Evolutionary conservation across 1,139 yeast species (phyloP).

Genomic region (Hyphopichia burtonii): DNA sequence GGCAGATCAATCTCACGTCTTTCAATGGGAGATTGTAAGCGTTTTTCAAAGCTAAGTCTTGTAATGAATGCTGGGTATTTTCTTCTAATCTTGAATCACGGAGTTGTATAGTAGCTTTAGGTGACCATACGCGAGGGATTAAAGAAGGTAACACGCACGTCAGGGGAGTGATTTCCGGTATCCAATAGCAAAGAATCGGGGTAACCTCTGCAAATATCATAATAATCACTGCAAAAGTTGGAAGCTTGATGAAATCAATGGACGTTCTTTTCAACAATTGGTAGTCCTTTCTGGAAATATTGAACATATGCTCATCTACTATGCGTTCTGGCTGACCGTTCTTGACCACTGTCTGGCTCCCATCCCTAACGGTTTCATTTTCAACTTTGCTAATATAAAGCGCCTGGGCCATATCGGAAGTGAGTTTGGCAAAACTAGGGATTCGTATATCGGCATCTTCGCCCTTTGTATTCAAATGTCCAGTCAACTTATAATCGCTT

Average conservation of each 20-base stretch:
- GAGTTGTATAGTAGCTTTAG: neutral
- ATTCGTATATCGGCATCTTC: constrained; percentile 22
- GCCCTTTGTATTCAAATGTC: constrained; percentile 27
- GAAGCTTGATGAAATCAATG: constrained; percentile 57
- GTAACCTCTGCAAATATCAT: constrained; percentile 62
- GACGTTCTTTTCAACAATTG: constrained; percentile 59
- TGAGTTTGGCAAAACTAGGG: constrained; percentile 26
- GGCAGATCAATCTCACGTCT: constrained; percentile 33
- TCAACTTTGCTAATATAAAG: constrained; percentile 34
- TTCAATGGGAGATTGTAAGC: constrained; percentile 41
- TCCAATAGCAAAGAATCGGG: constrained; percentile 53
- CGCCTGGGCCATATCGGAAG: constrained; percentile 34
- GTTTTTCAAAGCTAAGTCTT: constrained; percentile 32
- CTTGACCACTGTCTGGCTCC: constrained; percentile 18
- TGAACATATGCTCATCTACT: constrained; percentile 20
- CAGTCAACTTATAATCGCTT: constrained; percentile 18
- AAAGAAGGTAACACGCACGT: constrained; percentile 65
- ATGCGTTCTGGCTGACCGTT: constrained; percentile 10
- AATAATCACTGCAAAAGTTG: constrained; percentile 59
- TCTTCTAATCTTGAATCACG: constrained; percentile 10
- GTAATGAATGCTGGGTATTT: constrained; percentile 9
- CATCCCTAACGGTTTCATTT: constrained; percentile 13
- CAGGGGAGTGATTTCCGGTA: constrained; percentile 67
- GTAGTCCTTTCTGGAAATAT: constrained; percentile 52
- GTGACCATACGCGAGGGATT: constrained; percentile 35